Base-by-base conservation (phyloP, 1,284 basidiomycete genomes). In the Dichomitus squalens region DNA sequence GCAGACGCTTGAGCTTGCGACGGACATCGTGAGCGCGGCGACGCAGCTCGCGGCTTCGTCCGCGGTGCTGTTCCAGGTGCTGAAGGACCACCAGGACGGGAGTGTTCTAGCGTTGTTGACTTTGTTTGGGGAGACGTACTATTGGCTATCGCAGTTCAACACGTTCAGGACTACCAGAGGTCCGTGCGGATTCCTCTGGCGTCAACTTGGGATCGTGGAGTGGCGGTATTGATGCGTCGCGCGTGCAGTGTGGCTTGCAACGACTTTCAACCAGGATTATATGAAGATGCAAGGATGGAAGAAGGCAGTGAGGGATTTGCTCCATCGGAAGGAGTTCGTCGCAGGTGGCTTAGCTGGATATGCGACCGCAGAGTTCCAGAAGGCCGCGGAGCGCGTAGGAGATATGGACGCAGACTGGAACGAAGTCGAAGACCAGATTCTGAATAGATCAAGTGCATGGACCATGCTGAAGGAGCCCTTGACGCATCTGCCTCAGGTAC, bases 251-350 rank as follows among this genome's bases (percentile, higher is more conserved):
- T 92, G 87, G 87, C 86, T 85, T 25, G 90, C 89, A 4, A 90
- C 86, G 1, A 88, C 86, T 7, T 83, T 74, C 44, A 75, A 90
- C 65, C 50, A 76, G 1, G 80, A 87, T 57, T 91, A 81, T 58
- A 69, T 90, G 36, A 78, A 76, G 29, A 79, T 85, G 68, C 79
- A 87, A 66, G 89, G 88, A 3, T 70, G 88, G 62, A 85, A 88
- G 58, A 74, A 76, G 47, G 68, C 84, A 21, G 79, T 87, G 3
- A 75, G 73, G 50, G 72, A 80, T 31, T 67, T 75, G 21, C 51
- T 64, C 12, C 85, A 92, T 65, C 80, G 89, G 18, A 85, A 92
- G 64, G 90, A 92, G 68, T 74, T 92, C 33, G 85, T 91, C 4
- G 87, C 88, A 0, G 83, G 86, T 4, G 82, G 83, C 35, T 73